A percentile compares a stretch with the other conserved stretches of the same genome.
phyloP scores from a whole-genome alignment of 306 rosid genomes.

The Cicer yamashitae region DNA sequence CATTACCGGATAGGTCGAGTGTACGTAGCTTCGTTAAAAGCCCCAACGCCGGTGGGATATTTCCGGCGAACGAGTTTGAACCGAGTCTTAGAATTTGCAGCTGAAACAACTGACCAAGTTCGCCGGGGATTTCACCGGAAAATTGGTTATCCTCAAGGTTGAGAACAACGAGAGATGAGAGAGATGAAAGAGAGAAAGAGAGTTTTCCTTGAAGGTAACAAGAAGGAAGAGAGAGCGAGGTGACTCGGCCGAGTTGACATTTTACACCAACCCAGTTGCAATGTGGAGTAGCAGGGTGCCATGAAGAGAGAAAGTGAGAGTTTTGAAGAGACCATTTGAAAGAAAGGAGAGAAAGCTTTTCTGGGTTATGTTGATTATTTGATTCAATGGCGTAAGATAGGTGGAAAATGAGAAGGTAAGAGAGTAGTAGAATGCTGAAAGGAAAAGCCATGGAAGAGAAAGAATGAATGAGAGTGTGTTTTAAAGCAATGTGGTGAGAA shows the following conservation, averaged over 20 bases:
- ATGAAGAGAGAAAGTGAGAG: constrained; percentile 57
- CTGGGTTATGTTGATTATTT: constrained; percentile 47
- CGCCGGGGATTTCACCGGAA: constrained; percentile 65
- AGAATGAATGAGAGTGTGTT: background rate
- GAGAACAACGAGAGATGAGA: constrained; percentile 59
- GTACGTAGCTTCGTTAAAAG: constrained; percentile 48
- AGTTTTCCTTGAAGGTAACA: constrained; percentile 58
- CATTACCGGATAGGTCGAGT: constrained; percentile 77
- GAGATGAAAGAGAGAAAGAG: constrained; percentile 57
- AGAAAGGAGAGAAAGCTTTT: constrained; percentile 60
- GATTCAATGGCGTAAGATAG: constrained; percentile 31
- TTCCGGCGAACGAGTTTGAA: constrained; percentile 62
- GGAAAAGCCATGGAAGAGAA: constrained; percentile 41
- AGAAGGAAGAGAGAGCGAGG: constrained; percentile 63
- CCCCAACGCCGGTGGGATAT: constrained; percentile 68
- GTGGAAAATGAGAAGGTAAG: constrained; percentile 39
- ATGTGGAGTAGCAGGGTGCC: constrained; percentile 62
- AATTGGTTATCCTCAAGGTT: constrained; percentile 69
- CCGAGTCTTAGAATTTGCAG: constrained; percentile 63
- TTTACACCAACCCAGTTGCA: constrained; percentile 82
- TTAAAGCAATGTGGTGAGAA: background rate
- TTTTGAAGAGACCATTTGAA: constrained; percentile 65
- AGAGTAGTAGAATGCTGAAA: constrained; percentile 38
- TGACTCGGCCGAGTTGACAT: constrained; percentile 77
- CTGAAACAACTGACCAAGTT: constrained; percentile 50